Percentiles rank a stretch among this genome's conserved stretches.
These are phyloP conservation scores for Pseudozyma thailandica DNA, from an alignment of 1,284 basidiomycete genomes.

Conservation along the genomic window DNA sequence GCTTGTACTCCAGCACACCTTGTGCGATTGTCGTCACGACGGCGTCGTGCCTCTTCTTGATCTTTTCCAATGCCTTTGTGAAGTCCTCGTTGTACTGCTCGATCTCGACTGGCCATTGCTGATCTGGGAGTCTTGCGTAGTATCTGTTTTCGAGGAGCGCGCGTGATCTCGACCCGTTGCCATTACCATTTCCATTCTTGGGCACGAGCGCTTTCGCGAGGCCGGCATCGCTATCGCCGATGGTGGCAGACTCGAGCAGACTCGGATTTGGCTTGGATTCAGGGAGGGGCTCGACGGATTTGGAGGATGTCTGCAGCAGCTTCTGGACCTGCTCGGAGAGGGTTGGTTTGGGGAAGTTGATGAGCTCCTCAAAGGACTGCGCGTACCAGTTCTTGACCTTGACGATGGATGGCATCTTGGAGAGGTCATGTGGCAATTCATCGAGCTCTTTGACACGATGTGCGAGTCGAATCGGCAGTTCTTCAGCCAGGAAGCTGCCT, in stretches of 20 bases:
- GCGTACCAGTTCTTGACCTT: slow-evolving; percentile 99
- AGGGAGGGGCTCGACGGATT: slow-evolving; percentile 52
- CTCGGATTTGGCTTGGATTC: slow-evolving; percentile 63
- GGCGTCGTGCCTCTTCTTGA: slow-evolving; percentile 95
- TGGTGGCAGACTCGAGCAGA: slow-evolving; percentile 48
- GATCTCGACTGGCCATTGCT: slow-evolving; percentile 88
- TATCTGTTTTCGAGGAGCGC: slow-evolving; percentile 72
- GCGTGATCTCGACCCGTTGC: slow-evolving; percentile 43
- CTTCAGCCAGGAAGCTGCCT: slow-evolving; percentile 72
- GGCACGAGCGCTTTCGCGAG: slow-evolving; percentile 33
- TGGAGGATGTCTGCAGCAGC: slow-evolving; percentile 46
- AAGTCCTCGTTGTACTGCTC: slow-evolving; percentile 93
- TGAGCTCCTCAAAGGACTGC: slow-evolving; percentile 83
- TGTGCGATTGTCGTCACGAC: slow-evolving; percentile 94
- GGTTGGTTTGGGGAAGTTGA: slow-evolving; percentile 62
- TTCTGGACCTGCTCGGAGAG: slow-evolving; percentile 63
- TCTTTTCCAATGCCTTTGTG: slow-evolving; percentile 85
- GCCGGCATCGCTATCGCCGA: slow-evolving; percentile 45
- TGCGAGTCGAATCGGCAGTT: slow-evolving; percentile 91
- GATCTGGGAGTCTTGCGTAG: slow-evolving; percentile 78
- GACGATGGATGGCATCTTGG: slow-evolving; percentile 90
- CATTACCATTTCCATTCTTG: slow-evolving; percentile 36
- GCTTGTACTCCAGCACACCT: slow-evolving; percentile 77
- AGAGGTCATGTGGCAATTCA: slow-evolving; percentile 89
- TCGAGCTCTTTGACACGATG: slow-evolving; percentile 97